Percentiles rank a stretch among this genome's conserved stretches.
phyloP scores from a whole-genome alignment of 768 basidiomycete species.

The Suillus paluster region DNA sequence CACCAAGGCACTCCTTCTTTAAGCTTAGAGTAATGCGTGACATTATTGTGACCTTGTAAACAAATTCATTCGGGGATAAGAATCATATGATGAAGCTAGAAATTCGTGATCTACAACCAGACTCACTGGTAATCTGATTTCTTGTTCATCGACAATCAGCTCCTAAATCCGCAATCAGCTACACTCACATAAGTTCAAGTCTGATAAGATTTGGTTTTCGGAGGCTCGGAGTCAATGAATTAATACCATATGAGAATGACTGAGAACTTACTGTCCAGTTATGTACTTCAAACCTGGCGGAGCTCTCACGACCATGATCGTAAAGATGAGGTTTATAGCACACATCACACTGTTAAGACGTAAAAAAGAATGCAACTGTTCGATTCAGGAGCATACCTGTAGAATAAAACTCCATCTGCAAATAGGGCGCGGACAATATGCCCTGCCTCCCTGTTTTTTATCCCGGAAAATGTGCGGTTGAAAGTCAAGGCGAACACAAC shows the following conservation, averaged over 20 bases:
- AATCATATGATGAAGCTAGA: constrained; percentile 1
- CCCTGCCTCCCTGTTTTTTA: constrained; percentile 20
- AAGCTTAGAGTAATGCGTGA: constrained; percentile 69
- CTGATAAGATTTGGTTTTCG: not conserved
- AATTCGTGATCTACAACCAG: not conserved
- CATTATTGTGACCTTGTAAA: constrained; percentile 61
- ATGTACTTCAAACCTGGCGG: constrained; percentile 37
- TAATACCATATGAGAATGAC: not conserved
- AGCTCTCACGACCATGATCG: constrained; percentile 43
- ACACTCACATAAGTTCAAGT: not conserved
- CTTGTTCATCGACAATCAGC: not conserved
- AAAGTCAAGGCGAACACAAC: constrained; percentile 38
- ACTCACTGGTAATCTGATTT: not conserved
- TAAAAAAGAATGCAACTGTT: not conserved
- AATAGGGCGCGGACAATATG: constrained; percentile 30
- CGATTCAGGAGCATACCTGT: constrained; percentile 25
- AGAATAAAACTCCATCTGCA: constrained; percentile 40
- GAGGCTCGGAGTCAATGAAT: not conserved
- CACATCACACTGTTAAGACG: constrained; percentile 38
- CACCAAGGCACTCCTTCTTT: constrained; percentile 38
- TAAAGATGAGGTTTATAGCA: constrained; percentile 40
- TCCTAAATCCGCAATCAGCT: not conserved
- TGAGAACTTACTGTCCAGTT: constrained; percentile 32
- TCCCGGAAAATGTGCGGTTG: constrained; percentile 30
- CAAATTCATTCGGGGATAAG: no score